Evolutionary conservation across 169 alveolate species (phyloP).

Genomic region (Toxoplasma gondii): DNA sequence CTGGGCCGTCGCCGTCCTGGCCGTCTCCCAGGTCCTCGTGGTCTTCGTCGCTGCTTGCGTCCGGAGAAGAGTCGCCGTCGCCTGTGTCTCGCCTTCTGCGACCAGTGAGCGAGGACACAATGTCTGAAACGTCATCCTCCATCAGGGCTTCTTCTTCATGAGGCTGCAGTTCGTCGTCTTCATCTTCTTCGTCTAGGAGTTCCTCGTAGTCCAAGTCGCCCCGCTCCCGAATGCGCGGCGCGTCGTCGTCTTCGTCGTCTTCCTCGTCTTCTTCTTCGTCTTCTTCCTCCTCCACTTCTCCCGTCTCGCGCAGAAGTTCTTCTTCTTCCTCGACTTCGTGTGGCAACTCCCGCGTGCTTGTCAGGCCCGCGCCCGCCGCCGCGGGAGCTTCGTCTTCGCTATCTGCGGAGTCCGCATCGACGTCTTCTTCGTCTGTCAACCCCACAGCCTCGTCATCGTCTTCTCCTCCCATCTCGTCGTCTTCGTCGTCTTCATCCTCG

Average conservation of each 20-base stretch:
- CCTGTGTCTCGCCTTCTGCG: not conserved
- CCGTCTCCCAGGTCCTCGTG: not conserved
- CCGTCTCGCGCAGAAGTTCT: conserved; percentile 4
- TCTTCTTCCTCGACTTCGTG: conserved; percentile 43
- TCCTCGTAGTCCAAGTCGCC: conserved; percentile 23
- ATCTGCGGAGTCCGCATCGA: conserved; percentile 37
- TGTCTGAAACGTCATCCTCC: not conserved
- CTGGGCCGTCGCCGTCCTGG: not conserved
- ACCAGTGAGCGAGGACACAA: not conserved
- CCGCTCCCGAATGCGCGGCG: conserved; percentile 29
- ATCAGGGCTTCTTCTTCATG: conserved; percentile 16
- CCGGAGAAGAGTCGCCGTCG: not conserved
- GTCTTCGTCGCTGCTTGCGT: not conserved
- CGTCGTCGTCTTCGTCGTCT: conserved; percentile 48
- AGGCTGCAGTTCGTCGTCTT: conserved; percentile 1
- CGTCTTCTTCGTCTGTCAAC: conserved; percentile 39
- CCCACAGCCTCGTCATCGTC: conserved; percentile 34
- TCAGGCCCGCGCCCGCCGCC: conserved; percentile 21
- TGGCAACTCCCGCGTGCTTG: conserved; percentile 28
- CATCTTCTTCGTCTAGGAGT: conserved; percentile 21
- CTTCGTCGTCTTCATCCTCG: conserved; percentile 49
- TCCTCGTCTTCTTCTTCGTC: conserved; percentile 43
- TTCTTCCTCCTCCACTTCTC: conserved; percentile 6
- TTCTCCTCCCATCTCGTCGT: conserved; percentile 7
- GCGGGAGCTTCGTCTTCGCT: not conserved